Base-by-base conservation (phyloP, 2,329 filamentous ascomycete genomes). In the Cladosporium sp. region DNA sequence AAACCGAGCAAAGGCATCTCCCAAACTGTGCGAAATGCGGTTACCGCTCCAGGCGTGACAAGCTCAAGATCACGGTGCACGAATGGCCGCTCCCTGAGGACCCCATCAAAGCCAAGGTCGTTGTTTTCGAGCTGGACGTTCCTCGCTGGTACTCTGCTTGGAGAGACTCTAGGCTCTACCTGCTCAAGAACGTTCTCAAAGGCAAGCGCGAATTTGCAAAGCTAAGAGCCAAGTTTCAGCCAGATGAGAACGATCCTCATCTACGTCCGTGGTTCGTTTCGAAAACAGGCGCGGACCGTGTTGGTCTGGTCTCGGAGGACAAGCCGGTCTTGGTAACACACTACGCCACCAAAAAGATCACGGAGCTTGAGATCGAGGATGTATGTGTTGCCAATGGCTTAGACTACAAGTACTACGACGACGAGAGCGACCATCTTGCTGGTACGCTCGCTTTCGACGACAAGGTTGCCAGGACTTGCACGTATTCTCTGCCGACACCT, bases 121-220 rank as follows among this genome's bases (percentile, higher is more conserved):
- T 85, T 0, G 68, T 88, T 0, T 86, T 88, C 60, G 86, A 88
- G 67, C 73, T 88, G 0, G 67, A 63, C 0, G 77, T 79, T 26
- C 86, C 86, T 0, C 36, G 69, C 3, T 75, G 75, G 4, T 81
- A 87, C 26, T 75, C 76, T 2, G 73, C 75, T 0, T 89, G 87
- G 72, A 79, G 87, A 14, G 80, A 86, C 64, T 76, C 79, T 4
- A 44, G 59, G 18, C 3, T 49, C 6, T 70, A 62, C 54, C 18
- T 73, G 38, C 38, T 68, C 7, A 65, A 65, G n/a, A 47, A 71
- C 15, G 69, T 73, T 0, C 59, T 74, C 2, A 62, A 67, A 60
- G 68, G 65, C 3, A 41, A 66, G 24, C 30, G 26, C 28, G 28
- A 28, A 28, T 28, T 28, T 28, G 28, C 28, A 28, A 28, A 28